Evolutionary conservation across 2,329 filamentous ascomycete genomes (phyloP).

Genomic region (Alternaria sp.): DNA sequence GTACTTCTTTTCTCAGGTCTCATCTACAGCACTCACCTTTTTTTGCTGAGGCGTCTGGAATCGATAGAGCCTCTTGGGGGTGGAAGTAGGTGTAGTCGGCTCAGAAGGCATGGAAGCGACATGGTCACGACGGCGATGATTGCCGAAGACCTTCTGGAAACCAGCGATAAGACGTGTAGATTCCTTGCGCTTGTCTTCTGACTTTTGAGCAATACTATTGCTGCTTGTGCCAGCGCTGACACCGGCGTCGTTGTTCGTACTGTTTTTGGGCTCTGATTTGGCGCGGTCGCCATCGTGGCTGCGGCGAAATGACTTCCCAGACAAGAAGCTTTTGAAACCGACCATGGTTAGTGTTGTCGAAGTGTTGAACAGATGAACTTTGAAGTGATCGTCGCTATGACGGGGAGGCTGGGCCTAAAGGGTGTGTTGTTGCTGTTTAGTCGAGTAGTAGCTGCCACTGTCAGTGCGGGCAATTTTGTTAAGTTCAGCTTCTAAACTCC

Average conservation of each 20-base stretch:
- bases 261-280: neutral
- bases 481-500: neutral
- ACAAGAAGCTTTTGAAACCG: constrained; percentile 36
- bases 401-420: neutral
- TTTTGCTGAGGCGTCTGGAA: neutral
- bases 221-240: neutral
- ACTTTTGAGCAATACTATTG: neutral
- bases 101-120: neutral
- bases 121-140: neutral
- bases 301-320: neutral
- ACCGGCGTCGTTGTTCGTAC: neutral
- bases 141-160: neutral
- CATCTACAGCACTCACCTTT: neutral
- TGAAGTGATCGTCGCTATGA: neutral
- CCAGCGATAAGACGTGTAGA: neutral
- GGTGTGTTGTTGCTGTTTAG: neutral
- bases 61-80: neutral
- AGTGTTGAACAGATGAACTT: neutral
- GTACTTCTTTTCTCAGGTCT: neutral
- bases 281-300: neutral
- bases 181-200: neutral
- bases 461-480: neutral
- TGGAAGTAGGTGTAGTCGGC: neutral
- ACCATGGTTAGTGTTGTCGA: constrained; percentile 50
- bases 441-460: neutral